Base-by-base conservation (phyloP, 306 rosid species). In the Rubus parviflorus region DNA sequence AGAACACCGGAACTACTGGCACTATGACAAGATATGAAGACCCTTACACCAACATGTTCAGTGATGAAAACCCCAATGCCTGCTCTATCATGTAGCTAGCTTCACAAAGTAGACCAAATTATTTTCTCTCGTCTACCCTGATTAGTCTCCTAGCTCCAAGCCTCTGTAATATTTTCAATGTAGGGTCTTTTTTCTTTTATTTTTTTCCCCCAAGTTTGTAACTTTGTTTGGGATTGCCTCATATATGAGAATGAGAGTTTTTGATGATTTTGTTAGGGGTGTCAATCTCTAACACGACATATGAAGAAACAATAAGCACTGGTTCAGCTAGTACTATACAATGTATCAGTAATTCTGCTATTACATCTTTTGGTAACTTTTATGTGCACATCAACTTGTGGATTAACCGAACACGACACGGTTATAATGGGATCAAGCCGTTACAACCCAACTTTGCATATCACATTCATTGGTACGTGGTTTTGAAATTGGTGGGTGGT, bases 1-100 rank as follows among this genome's bases (percentile, higher is more conserved):
- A 95, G 75, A 79, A 49, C 82, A 70, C 85, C 67, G 82, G 84
- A 70, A 58, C 83, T 38, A 80, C 74, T 41, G 96, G 79, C 79
- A 84, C 89, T 15, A 72, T 88, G 62, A 70, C 89, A 72, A 88
- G 79, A 87, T 83, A 92, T 81, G 98, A 89, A 68, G 97, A 95
- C 79, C 97, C 98, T 69, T 95, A 95, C 81, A 81, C 71, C 78
- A 85, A 79, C 87, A 88, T 95, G 89, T 95, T 95, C 82, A 95
- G 99, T 78, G 99, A 95, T 87, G 99, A 95, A 70, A 95, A 95
- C 86, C 97, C 99, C 64, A 95, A 95, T 79, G 99, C 99, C 13
- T 95, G 99, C 75, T 91, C 99, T 56, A 80, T 95, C 68, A 91
- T 95, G 99, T 95, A 91, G 79, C 48, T 68, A 54, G 66, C 13